phyloP scores from a whole-genome alignment of 371 early-diverging fungal species.

The Basidiobolus meristosporus region DNA sequence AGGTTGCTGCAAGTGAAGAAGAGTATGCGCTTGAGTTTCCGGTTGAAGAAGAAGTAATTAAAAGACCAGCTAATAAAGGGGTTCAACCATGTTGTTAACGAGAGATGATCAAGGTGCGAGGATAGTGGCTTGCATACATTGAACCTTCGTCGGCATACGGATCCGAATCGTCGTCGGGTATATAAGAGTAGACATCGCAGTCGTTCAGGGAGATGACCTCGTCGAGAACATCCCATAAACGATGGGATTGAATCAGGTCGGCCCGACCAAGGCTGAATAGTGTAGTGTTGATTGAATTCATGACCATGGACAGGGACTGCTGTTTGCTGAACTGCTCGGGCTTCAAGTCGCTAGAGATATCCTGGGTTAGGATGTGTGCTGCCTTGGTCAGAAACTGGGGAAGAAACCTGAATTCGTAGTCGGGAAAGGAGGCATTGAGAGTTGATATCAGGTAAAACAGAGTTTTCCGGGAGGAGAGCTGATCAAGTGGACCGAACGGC shows the following conservation, averaged over 20 bases:
- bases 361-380: no score
- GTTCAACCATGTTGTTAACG: not conserved
- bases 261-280: slow-evolving; percentile 67
- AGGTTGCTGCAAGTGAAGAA: slow-evolving; percentile 74
- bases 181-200: slow-evolving; percentile 74
- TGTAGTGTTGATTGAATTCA: slow-evolving; percentile 70
- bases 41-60: slow-evolving; percentile 87
- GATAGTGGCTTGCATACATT: slow-evolving; percentile 9
- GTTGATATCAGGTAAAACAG: slow-evolving; percentile 83
- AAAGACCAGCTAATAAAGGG: slow-evolving; percentile 54
- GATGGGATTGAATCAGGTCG: slow-evolving; percentile 11
- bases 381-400: no score
- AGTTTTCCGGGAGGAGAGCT: slow-evolving; percentile 57
- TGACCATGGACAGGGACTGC: slow-evolving; percentile 42
- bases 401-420: slow-evolving; percentile 71
- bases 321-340: slow-evolving; percentile 74
- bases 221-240: slow-evolving; percentile 72
- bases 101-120: not conserved
- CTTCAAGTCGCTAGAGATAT: slow-evolving; percentile 40
- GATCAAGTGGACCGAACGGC: slow-evolving; percentile 55
- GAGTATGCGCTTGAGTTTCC: slow-evolving; percentile 69
- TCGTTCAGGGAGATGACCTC: slow-evolving; percentile 56
- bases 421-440: slow-evolving; percentile 82
- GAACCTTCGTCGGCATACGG: slow-evolving; percentile 71
- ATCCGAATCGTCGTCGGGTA: slow-evolving; percentile 67